Base-by-base conservation (phyloP, 2,329 filamentous ascomycete species). In the Hypoxylon sp. region DNA sequence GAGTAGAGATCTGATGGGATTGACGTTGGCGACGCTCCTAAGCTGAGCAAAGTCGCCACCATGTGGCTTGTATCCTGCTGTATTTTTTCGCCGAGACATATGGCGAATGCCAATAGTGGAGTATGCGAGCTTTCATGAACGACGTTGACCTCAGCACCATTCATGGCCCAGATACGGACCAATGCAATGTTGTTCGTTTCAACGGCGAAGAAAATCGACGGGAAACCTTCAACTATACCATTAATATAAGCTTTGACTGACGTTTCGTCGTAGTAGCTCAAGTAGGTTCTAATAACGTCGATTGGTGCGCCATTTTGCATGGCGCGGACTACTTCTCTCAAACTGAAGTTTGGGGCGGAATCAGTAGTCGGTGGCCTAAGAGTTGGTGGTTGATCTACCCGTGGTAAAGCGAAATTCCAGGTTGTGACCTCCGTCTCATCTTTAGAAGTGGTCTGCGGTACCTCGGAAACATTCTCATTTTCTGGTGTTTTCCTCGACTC, bases 171-270 rank as follows among this genome's bases (percentile, higher is more conserved):
- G 5, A 68, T 11, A 3, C 66, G 55, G n/a, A 73, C 70, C 13
- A 72, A 39, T 5, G 44, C 29, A 1, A 61, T 13, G n/a, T 70
- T 35, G 19, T 70, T 59, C 1, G 64, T 70, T 6, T 58, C 42
- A 11, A 69, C 61, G 19, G 73, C 33, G 31, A 70, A 74, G 48
- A 74, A 73, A 14, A 73, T 70, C 5, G 70, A 65, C 22, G 71
- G 71, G 24, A 58, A 70, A 0, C 65, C 71, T 1, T 67, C 51
- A 4, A 74, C n/a, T 1, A 24, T 13, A 6, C 47, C 58, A 57
- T 72, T 74, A n/a, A 73, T 29, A 5, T 57, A 26, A 2, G 22
- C 6, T 3, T 42, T 9, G 2, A 71, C 39, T 8, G 13, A 63
- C 24, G 52, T 50, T 24, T 57, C 42, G 17, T 55, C 42, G 42